Conservation (phyloP, 2,329 filamentous ascomycete species). For the Pleochaeta shiraiana region DNA sequence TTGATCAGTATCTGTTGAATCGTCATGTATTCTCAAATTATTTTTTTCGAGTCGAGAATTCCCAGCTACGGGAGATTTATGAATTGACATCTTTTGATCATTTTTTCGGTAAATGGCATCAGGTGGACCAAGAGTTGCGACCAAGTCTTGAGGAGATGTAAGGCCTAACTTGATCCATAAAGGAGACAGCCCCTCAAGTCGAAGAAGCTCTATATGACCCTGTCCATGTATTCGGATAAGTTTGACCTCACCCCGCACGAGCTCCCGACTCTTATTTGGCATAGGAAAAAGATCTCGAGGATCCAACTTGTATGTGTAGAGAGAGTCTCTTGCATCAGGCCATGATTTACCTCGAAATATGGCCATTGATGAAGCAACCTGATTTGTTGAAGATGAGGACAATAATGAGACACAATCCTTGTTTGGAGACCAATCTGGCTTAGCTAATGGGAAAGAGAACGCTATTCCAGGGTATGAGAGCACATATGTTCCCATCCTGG, state of each 20-base stretch:
- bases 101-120: conserved; percentile 88
- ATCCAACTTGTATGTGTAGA: conserved; percentile 56
- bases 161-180: conserved; percentile 60
- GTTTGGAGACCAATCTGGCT: conserved; percentile 48
- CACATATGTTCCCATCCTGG: conserved; percentile 53
- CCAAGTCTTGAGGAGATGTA: conserved; percentile 78
- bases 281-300: conserved; percentile 52
- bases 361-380: conserved; percentile 67
- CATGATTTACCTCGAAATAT: conserved; percentile 82
- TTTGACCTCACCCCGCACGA: conserved; percentile 75
- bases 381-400: conserved; percentile 48
- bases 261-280: conserved; percentile 49
- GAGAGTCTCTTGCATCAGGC: conserved; percentile 53
- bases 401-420: conserved; percentile 75
- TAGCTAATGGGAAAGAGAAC: conserved; percentile 67
- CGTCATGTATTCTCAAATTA: conserved; percentile 22
- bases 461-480: conserved; percentile 89
- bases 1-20: conserved; percentile 49
- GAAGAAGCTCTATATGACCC: conserved; percentile 55
- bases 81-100: conserved; percentile 73
- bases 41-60: conserved; percentile 26
- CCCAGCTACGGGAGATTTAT: conserved; percentile 32
- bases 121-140: conserved; percentile 77
- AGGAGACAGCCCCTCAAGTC: conserved; percentile 42
- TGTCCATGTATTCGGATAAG: conserved; percentile 56